phyloP scores from a whole-genome alignment of 192 early-diverging fungal genomes.

The Umbelopsis sp. region DNA sequence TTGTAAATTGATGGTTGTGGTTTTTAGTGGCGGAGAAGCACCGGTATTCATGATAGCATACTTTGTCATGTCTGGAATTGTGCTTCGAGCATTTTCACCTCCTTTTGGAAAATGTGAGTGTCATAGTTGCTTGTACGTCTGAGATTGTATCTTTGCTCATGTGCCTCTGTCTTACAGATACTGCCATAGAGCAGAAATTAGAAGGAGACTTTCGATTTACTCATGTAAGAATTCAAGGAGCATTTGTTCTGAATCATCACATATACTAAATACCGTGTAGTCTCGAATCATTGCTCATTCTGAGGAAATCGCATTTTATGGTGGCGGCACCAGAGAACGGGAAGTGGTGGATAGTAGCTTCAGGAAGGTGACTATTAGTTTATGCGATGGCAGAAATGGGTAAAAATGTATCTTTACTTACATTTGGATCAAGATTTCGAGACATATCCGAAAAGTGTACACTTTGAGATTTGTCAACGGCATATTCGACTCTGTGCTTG shows the following conservation, averaged over 20 bases:
- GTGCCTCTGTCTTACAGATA: constrained; percentile 43
- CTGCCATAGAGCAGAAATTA: constrained; percentile 76
- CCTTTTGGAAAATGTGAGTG: constrained; percentile 74
- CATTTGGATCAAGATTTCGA: constrained; percentile 38
- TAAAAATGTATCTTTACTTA: background rate
- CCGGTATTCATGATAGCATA: constrained; percentile 64
- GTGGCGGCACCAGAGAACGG: constrained; percentile 69
- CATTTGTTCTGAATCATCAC: background rate
- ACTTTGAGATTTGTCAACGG: constrained; percentile 63
- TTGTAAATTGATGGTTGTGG: background rate
- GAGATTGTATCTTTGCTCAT: background rate
- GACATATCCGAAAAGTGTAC: constrained; percentile 61
- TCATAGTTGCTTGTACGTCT: background rate
- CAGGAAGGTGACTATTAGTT: constrained; percentile 43
- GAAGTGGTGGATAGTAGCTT: constrained; percentile 68
- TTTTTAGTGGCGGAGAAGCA: constrained; percentile 50
- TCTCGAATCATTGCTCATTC: constrained; percentile 84
- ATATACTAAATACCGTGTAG: constrained; percentile 22
- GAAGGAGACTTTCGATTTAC: constrained; percentile 82
- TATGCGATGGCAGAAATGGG: background rate
- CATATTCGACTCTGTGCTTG: constrained; percentile 65
- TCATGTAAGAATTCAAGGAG: constrained; percentile 48
- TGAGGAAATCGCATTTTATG: constrained; percentile 82
- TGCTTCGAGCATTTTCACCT: constrained; percentile 75
- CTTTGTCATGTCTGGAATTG: constrained; percentile 61